Conservation (phyloP, 2,329 filamentous ascomycete species). For the Colletotrichum sp. region DNA sequence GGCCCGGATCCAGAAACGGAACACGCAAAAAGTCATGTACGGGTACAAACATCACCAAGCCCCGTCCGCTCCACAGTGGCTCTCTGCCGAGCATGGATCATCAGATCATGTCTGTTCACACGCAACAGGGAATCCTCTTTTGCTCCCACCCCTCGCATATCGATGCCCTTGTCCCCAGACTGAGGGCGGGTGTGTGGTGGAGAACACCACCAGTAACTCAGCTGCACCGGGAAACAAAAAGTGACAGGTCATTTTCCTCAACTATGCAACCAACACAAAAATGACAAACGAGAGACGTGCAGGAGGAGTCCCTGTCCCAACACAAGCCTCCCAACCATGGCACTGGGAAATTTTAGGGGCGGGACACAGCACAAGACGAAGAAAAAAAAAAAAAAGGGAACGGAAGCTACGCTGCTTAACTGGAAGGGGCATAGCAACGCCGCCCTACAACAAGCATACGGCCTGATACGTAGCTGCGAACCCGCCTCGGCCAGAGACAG, state of each 20-base stretch:
- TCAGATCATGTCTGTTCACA: slow-evolving; percentile 18
- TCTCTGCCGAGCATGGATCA: slow-evolving; percentile 2
- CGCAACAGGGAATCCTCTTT: neutral
- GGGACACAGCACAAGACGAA: neutral
- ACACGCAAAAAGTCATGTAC: neutral
- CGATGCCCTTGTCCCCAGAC: neutral
- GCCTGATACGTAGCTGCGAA: neutral
- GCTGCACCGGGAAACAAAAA: neutral
- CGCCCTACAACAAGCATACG: neutral
- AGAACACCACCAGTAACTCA: neutral
- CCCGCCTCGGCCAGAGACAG: neutral
- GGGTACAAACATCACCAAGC: neutral
- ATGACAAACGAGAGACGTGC: neutral
- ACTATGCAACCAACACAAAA: neutral
- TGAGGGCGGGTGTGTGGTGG: neutral
- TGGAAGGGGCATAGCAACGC: neutral
- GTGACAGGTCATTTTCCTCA: slow-evolving; percentile 7
- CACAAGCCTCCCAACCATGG: neutral
- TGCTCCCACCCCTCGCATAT: neutral
- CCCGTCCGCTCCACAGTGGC: slow-evolving; percentile 5
- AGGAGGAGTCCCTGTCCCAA: slow-evolving; percentile 7
- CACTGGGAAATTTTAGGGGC: slow-evolving; percentile 7
- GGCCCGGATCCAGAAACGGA: neutral
- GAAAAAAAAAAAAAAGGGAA: slow-evolving; percentile 3
- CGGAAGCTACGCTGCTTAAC: slow-evolving; percentile 5